These are phyloP conservation scores for Dactylellina sp. DNA, from an alignment of 2,329 filamentous ascomycete species.

Conservation along the genomic window DNA sequence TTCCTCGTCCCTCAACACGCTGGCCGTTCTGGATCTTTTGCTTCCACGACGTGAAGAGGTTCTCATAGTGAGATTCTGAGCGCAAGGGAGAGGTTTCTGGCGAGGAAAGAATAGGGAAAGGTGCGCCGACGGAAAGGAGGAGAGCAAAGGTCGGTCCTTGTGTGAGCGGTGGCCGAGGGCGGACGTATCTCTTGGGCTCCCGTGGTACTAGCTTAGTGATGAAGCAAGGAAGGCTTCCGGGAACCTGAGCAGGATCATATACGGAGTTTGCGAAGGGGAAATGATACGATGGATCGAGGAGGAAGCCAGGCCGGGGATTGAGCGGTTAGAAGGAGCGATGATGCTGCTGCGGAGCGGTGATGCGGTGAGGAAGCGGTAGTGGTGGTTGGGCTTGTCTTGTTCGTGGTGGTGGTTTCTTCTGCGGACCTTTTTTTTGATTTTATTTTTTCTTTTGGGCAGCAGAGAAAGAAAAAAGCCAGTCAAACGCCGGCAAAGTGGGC, in stretches of 20 bases:
- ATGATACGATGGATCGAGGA: slow-evolving; percentile 18
- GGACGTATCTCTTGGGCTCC: slow-evolving; percentile 13
- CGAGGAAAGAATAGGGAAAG: slow-evolving; percentile 32
- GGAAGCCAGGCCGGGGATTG: slow-evolving; percentile 23
- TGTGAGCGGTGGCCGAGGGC: neutral
- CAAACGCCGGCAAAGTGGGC: neutral
- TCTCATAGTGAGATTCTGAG: slow-evolving; percentile 54
- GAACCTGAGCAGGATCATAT: slow-evolving; percentile 42
- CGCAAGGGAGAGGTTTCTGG: slow-evolving; percentile 44
- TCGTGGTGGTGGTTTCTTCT: slow-evolving; percentile 28
- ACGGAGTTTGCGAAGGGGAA: slow-evolving; percentile 35
- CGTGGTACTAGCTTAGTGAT: slow-evolving; percentile 52
- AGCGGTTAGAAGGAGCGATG: slow-evolving; percentile 24
- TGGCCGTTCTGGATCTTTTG: slow-evolving; percentile 51
- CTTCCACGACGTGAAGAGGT: slow-evolving; percentile 50
- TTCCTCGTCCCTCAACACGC: slow-evolving; percentile 55
- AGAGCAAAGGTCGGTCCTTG: neutral
- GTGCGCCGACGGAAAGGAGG: slow-evolving; percentile 30
- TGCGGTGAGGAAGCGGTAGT: slow-evolving; percentile 30
- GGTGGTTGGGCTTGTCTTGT: slow-evolving; percentile 23
- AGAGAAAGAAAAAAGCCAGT: too few relatives aligned
- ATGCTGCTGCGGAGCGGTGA: slow-evolving; percentile 20
- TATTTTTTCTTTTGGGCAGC: slow-evolving; percentile 5
- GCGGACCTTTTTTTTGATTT: slow-evolving; percentile 39
- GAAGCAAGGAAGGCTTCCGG: slow-evolving; percentile 49